Evolutionary conservation across 2,329 filamentous ascomycete genomes (phyloP).

Genomic region (Pseudogymnoascus sp.): DNA sequence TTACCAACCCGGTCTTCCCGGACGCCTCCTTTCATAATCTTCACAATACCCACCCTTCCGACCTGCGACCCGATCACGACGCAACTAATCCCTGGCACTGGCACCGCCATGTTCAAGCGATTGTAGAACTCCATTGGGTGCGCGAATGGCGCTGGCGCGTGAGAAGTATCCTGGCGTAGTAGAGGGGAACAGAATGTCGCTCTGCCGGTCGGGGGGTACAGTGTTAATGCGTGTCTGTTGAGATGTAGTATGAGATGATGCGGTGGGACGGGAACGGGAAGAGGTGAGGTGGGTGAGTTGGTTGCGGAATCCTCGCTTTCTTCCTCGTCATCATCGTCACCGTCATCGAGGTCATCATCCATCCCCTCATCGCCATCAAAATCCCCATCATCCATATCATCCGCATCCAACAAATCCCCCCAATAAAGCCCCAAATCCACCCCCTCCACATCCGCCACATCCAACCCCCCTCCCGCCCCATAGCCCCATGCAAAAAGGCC

Average conservation of each 20-base stretch:
- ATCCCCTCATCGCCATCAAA: neutral
- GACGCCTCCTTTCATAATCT: constrained; percentile 42
- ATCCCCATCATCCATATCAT: neutral
- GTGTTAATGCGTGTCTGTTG: neutral
- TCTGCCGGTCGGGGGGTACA: neutral
- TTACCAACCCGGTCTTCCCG: neutral
- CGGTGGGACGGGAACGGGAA: neutral
- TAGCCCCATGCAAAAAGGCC: neutral
- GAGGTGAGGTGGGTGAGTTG: neutral
- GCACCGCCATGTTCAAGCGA: constrained; percentile 52
- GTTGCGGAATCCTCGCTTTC: neutral
- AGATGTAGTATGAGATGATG: neutral
- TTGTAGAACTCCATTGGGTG: constrained; percentile 28
- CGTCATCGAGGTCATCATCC: neutral
- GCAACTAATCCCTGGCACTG: constrained; percentile 62
- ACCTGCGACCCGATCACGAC: constrained; percentile 58
- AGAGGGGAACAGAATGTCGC: neutral
- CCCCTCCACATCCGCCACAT: neutral
- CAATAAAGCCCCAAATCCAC: neutral
- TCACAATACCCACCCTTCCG: constrained; percentile 55
- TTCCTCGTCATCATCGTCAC: neutral
- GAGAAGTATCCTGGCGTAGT: neutral
- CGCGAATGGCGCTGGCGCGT: neutral
- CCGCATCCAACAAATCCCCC: neutral
- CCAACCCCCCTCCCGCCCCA: neutral